A percentile compares a stretch with the other conserved stretches of the same genome.
These are phyloP conservation scores for Metschnikowia amazonensis DNA, from an alignment of 805 yeast genomes.

Conservation along the genomic window DNA sequence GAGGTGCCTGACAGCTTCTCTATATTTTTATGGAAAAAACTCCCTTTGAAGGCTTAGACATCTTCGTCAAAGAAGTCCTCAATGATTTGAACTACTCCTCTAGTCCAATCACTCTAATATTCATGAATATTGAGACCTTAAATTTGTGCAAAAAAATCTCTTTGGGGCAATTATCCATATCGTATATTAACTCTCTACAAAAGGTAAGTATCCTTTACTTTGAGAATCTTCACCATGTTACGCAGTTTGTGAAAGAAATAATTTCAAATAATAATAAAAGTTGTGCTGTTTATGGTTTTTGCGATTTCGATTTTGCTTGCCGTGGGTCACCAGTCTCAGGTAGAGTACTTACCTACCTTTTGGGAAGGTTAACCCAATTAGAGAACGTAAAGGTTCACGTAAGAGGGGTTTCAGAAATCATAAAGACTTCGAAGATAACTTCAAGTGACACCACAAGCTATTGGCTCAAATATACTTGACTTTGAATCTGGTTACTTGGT, in stretches of 20 bases:
- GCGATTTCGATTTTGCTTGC: not conserved
- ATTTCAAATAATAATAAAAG: not conserved
- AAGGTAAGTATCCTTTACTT: not conserved
- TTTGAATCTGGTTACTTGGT: slow-evolving; percentile 2
- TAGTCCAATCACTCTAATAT: not conserved
- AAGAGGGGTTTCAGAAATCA: not conserved
- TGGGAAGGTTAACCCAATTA: not conserved
- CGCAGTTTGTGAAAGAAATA: not conserved
- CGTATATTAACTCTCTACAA: not conserved
- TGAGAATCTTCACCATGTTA: not conserved
- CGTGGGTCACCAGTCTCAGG: not conserved
- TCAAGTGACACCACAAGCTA: not conserved
- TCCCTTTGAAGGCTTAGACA: not conserved
- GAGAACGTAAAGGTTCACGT: not conserved
- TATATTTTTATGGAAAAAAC: not conserved
- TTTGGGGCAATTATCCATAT: not conserved
- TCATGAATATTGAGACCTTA: not conserved
- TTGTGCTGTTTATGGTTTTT: slow-evolving; percentile 1
- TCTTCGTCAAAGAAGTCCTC: not conserved
- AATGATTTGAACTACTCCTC: not conserved
- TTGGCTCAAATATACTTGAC: not conserved
- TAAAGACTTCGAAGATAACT: not conserved
- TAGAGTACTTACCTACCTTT: not conserved
- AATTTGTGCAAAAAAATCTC: not conserved
- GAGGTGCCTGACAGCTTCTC: not conserved